These are phyloP conservation scores for Claviceps humidiphila DNA, from an alignment of 2,329 filamentous ascomycete genomes.

Conservation along the genomic window DNA sequence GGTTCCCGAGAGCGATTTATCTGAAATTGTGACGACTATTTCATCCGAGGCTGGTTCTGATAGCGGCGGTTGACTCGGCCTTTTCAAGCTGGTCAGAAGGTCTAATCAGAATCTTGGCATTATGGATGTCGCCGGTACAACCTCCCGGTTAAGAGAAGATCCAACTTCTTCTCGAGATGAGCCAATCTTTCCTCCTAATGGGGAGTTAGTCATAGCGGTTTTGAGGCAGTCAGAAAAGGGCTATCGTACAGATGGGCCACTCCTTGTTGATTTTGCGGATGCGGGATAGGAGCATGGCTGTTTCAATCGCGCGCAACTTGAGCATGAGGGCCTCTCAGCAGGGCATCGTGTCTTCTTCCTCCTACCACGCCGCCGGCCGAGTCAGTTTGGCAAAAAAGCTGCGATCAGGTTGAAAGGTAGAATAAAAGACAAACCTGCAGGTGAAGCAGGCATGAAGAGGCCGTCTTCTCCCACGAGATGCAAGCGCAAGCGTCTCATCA, in stretches of 20 bases:
- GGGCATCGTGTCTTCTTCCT: slow-evolving; percentile 39
- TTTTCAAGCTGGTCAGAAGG: slow-evolving; percentile 17
- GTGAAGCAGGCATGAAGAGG: slow-evolving; percentile 32
- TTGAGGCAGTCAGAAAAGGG: no score
- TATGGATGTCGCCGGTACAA: slow-evolving; percentile 12
- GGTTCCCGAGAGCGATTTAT: slow-evolving; percentile 21
- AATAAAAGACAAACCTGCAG: slow-evolving; percentile 26
- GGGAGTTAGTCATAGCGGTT: not conserved
- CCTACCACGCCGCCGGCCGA: slow-evolving; percentile 11
- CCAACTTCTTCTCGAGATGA: slow-evolving; percentile 37
- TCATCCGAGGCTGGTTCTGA: slow-evolving; percentile 20
- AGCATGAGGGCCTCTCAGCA: slow-evolving; percentile 37
- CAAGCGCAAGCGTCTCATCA: slow-evolving; percentile 14
- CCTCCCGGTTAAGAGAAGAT: slow-evolving; percentile 32
- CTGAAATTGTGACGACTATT: slow-evolving; percentile 14
- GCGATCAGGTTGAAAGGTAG: slow-evolving; percentile 1
- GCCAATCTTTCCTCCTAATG: slow-evolving; percentile 35
- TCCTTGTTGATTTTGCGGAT: slow-evolving; percentile 22
- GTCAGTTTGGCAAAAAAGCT: not conserved
- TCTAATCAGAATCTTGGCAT: slow-evolving; percentile 4
- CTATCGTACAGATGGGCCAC: slow-evolving; percentile 29
- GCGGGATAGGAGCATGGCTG: slow-evolving; percentile 33
- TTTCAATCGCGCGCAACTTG: slow-evolving; percentile 34
- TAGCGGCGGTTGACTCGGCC: slow-evolving; percentile 15
- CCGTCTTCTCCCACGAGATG: slow-evolving; percentile 22